phyloP scores from a whole-genome alignment of 2,329 filamentous ascomycete species.

The Claviceps fusiformis region DNA sequence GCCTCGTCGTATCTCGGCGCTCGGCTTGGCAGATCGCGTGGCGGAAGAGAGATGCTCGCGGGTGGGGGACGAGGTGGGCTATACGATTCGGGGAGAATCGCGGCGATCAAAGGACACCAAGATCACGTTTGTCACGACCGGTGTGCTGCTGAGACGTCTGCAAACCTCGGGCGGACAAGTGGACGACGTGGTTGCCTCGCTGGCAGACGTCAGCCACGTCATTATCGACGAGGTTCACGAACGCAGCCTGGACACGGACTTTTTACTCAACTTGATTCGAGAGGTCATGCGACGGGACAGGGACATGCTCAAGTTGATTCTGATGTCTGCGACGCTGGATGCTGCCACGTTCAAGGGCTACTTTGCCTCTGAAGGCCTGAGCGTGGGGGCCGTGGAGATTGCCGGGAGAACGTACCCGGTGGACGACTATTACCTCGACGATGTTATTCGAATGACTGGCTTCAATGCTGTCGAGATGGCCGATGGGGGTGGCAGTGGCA shows the following conservation, averaged over 20 bases:
- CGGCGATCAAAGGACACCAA: slow-evolving; percentile 61
- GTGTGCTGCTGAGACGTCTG: slow-evolving; percentile 79
- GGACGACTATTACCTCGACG: slow-evolving; percentile 78
- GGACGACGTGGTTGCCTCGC: slow-evolving; percentile 65
- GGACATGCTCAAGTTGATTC: slow-evolving; percentile 73
- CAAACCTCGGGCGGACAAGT: slow-evolving; percentile 74
- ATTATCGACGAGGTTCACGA: slow-evolving; percentile 97
- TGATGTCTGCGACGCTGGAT: slow-evolving; percentile 95
- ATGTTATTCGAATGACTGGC: slow-evolving; percentile 67
- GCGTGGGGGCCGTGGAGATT: slow-evolving; percentile 74
- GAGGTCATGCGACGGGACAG: slow-evolving; percentile 63
- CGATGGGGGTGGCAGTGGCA: slow-evolving; percentile 20
- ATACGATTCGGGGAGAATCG: slow-evolving; percentile 81
- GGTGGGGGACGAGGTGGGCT: slow-evolving; percentile 82
- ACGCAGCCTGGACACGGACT: slow-evolving; percentile 86
- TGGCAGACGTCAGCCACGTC: slow-evolving; percentile 86
- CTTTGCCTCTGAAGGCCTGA: slow-evolving; percentile 54
- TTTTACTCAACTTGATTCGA: slow-evolving; percentile 73
- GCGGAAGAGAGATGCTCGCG: slow-evolving; percentile 74
- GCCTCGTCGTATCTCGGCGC: slow-evolving; percentile 82
- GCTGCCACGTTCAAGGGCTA: slow-evolving; percentile 74
- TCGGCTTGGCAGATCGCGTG: slow-evolving; percentile 87
- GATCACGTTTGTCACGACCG: slow-evolving; percentile 92
- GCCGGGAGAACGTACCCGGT: slow-evolving; percentile 82
- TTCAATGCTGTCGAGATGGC: slow-evolving; percentile 44